Base-by-base conservation (phyloP, 345 rosid genomes). In the Pseudoturritis turrita region DNA sequence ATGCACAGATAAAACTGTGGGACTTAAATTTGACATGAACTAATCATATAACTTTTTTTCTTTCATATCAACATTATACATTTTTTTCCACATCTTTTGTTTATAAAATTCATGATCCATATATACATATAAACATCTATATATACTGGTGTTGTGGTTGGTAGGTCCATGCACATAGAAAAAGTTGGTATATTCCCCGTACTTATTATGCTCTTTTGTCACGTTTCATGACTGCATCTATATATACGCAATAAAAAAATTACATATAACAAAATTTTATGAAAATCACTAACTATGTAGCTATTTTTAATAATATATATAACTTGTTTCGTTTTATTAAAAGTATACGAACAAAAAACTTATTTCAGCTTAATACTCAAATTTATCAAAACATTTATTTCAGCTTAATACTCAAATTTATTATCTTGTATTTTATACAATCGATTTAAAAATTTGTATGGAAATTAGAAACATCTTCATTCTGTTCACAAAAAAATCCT, bases 211-310 rank as follows among this genome's bases (percentile, higher is more conserved):
- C 70, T 29, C 43, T 52, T 72, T 63, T 63, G 40, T 54, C 54
- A 22, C 44, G 23, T 54, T 63, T 45, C 29, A 63, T 63, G 56
- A 63, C 71, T 63, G 64, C 46, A 63, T 72, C 60, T 51, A 51
- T 71, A 40, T 29, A 29, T 61, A 4, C 19, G 37, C 41, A 22
- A 47, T 39, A 23, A 59, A 59, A 59, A 59, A 39, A 59, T 14
- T 21, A 22, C 19, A 17, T 10, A 55, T 55, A 12, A 58, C 15
- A 55, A 18, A 21, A 41, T 14, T 41, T 8, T 5, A 41, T n/a
- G 13, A n/a, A 22, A 59, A 2, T 13, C 61, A 33, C 10, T 8
- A 33, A 33, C 10, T 8, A 33, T 33, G 2, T 33, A 33, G 11
- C 11, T 33, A 33, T 33, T 29, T 33, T 11, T 33, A 33, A 33